phyloP scores from a whole-genome alignment of 495 filamentous ascomycete species.

The Hypoxylon cercidicola region DNA sequence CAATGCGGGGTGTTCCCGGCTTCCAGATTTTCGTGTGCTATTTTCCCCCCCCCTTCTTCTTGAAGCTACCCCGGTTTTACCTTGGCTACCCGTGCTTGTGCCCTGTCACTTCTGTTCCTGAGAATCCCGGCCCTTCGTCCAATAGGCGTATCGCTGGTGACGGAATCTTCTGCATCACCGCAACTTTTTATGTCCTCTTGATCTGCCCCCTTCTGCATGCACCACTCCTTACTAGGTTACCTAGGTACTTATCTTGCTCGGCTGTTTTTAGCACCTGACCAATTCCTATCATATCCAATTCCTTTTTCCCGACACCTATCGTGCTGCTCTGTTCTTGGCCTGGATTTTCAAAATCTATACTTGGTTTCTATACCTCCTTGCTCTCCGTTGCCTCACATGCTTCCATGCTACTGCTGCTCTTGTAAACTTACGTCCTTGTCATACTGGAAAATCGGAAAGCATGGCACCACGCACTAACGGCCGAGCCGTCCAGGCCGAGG shows the following conservation, averaged over 20 bases:
- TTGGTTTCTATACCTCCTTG: slow-evolving; percentile 10
- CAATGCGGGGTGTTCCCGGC: slow-evolving; percentile 38
- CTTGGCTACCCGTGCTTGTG: slow-evolving; percentile 10
- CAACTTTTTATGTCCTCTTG: slow-evolving; percentile 36
- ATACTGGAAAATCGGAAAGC: slow-evolving; percentile 39
- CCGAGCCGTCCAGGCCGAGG: slow-evolving; percentile 78
- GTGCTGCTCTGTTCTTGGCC: slow-evolving; percentile 11
- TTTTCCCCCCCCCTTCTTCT: slow-evolving; percentile 4
- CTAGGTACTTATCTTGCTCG: slow-evolving; percentile 9
- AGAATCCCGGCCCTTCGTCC: slow-evolving; percentile 36
- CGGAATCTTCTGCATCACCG: slow-evolving; percentile 45
- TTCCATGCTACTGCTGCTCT: slow-evolving; percentile 13
- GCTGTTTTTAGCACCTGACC: slow-evolving; percentile 29
- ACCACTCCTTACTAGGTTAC: slow-evolving; percentile 18
- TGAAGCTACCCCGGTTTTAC: slow-evolving; percentile 20
- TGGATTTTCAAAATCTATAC: slow-evolving; percentile 18
- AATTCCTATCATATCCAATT: slow-evolving; percentile 20
- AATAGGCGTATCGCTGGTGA: slow-evolving; percentile 34
- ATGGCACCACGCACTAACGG: slow-evolving; percentile 61
- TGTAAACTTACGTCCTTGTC: slow-evolving; percentile 4
- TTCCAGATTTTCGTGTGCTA: slow-evolving; percentile 20
- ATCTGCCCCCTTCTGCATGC: slow-evolving; percentile 33
- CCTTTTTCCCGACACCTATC: slow-evolving; percentile 13
- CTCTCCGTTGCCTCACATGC: slow-evolving; percentile 35
- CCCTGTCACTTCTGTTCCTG: slow-evolving; percentile 39